Evolutionary conservation across 352 stramenopile genomes (phyloP).

Genomic region (Globisporangium nodosum): DNA sequence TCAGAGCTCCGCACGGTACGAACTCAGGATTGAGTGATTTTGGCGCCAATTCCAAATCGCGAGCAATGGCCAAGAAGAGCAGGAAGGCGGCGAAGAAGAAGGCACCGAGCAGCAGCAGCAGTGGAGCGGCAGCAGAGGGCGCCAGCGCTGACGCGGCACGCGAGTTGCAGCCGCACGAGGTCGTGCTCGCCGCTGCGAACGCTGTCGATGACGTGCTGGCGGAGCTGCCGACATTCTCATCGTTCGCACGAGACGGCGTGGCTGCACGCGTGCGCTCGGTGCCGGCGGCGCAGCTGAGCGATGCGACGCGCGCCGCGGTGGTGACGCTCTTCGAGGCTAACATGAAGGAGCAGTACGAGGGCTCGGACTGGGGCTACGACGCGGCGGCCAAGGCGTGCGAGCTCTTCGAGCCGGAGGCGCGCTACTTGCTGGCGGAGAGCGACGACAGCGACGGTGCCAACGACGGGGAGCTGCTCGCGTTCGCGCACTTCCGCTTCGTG

Average conservation of each 20-base stretch:
- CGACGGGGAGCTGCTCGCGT: conserved; percentile 47
- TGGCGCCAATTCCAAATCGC: background rate
- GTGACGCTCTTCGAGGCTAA: conserved; percentile 87
- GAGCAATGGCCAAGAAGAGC: conserved; percentile 23
- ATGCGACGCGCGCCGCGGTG: conserved; percentile 28
- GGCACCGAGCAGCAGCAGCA: background rate
- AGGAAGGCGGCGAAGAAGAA: conserved; percentile 12
- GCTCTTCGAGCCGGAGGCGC: conserved; percentile 79
- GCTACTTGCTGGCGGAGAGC: conserved; percentile 69
- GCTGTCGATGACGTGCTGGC: conserved; percentile 45
- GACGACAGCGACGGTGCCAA: conserved; percentile 5
- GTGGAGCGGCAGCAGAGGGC: background rate
- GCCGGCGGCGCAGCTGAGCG: conserved; percentile 31
- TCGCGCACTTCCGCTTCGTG: conserved; percentile 93
- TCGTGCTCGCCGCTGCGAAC: conserved; percentile 45
- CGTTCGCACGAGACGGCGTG: conserved; percentile 46
- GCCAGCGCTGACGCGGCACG: background rate
- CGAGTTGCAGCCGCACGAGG: conserved; percentile 4
- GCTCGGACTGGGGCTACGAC: conserved; percentile 90
- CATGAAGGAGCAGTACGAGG: conserved; percentile 88
- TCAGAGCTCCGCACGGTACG: background rate
- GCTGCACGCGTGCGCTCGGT: conserved; percentile 35
- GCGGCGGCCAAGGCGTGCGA: conserved; percentile 75
- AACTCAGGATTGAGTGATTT: background rate
- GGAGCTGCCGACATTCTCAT: conserved; percentile 53